These are phyloP conservation scores for Lepidopterella palustris DNA, from an alignment of 495 filamentous ascomycete species.

Conservation along the genomic window DNA sequence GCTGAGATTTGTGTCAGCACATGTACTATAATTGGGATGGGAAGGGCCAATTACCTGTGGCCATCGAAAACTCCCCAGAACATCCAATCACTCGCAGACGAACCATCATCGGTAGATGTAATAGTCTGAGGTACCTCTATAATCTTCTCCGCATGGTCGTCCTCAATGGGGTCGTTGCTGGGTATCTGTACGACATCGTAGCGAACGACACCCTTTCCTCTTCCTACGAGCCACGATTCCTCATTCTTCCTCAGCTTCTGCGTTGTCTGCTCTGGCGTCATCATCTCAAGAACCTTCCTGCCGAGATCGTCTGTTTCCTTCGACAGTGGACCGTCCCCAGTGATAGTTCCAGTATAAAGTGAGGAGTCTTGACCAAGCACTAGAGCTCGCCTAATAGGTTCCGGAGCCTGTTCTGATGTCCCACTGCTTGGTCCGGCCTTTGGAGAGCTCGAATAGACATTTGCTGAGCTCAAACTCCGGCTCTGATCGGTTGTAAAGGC, in stretches of 20 bases:
- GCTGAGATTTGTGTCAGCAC: conserved; percentile 38
- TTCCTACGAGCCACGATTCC: conserved; percentile 82
- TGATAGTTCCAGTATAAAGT: conserved; percentile 72
- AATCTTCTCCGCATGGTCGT: conserved; percentile 96
- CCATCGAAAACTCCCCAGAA: conserved; percentile 99
- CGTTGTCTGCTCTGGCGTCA: conserved; percentile 91
- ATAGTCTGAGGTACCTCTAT: conserved; percentile 69
- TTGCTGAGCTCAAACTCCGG: conserved; percentile 18
- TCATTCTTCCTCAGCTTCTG: conserved; percentile 82
- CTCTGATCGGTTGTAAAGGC: conserved; percentile 9
- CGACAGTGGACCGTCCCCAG: conserved; percentile 73
- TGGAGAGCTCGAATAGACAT: conserved; percentile 28
- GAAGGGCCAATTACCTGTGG: conserved; percentile 58
- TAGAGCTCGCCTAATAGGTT: conserved; percentile 44
- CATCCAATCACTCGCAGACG: conserved; percentile 85
- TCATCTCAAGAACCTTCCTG: conserved; percentile 81
- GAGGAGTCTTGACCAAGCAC: conserved; percentile 78
- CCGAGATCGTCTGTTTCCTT: conserved; percentile 80
- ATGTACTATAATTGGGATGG: background rate
- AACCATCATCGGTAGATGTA: conserved; percentile 45
- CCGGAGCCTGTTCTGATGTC: conserved; percentile 7
- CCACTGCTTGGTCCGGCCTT: conserved; percentile 14
- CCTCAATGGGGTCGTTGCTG: conserved; percentile 96
- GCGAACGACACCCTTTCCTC: conserved; percentile 83
- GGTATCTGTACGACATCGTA: conserved; percentile 95